A percentile compares a stretch with the other conserved stretches of the same genome.
Conservation (phyloP, 1,139 yeast genomes). For the Nematodospora anomalae region DNA sequence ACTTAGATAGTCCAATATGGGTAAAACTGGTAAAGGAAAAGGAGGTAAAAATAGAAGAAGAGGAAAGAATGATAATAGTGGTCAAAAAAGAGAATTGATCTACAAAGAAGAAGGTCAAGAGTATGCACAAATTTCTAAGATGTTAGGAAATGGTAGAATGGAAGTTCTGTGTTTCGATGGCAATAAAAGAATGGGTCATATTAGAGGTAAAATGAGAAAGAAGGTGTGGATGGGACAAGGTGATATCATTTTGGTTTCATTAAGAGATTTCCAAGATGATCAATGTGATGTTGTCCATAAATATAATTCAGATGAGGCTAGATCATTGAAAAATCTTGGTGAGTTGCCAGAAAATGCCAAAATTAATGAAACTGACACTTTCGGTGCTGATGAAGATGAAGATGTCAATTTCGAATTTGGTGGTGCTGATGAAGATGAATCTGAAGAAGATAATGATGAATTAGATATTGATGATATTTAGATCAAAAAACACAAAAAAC, state of each 20-base stretch:
- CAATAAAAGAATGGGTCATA: slow-evolving; percentile 90
- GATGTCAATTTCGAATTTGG: slow-evolving; percentile 99
- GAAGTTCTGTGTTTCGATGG: slow-evolving; percentile 97
- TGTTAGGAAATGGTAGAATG: slow-evolving; percentile 97
- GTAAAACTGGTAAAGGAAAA: slow-evolving; percentile 55
- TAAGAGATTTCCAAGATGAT: slow-evolving; percentile 98
- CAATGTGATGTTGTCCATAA: slow-evolving; percentile 98
- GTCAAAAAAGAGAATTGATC: slow-evolving; percentile 91
- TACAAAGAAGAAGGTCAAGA: slow-evolving; percentile 97
- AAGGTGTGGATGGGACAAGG: slow-evolving; percentile 99
- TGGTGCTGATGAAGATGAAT: slow-evolving; percentile 82
- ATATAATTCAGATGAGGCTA: slow-evolving; percentile 96
- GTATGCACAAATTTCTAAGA: slow-evolving; percentile 96
- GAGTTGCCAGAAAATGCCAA: slow-evolving; percentile 96
- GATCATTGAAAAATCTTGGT: slow-evolving; percentile 92
- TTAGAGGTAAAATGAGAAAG: slow-evolving; percentile 98
- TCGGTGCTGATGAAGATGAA: slow-evolving; percentile 95
- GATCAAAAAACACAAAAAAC: slow-evolving; percentile 11
- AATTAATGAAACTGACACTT: slow-evolving; percentile 96
- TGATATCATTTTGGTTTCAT: slow-evolving; percentile 90
- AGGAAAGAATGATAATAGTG: slow-evolving; percentile 94
- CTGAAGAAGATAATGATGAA: slow-evolving; percentile 60
- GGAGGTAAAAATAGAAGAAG: slow-evolving; percentile 93
- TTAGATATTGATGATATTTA: slow-evolving; percentile 86
- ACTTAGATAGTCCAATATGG: slow-evolving; percentile 38